These are phyloP conservation scores for Eucalyptus sp. DNA, from an alignment of 345 rosid genomes.

Conservation along the genomic window DNA sequence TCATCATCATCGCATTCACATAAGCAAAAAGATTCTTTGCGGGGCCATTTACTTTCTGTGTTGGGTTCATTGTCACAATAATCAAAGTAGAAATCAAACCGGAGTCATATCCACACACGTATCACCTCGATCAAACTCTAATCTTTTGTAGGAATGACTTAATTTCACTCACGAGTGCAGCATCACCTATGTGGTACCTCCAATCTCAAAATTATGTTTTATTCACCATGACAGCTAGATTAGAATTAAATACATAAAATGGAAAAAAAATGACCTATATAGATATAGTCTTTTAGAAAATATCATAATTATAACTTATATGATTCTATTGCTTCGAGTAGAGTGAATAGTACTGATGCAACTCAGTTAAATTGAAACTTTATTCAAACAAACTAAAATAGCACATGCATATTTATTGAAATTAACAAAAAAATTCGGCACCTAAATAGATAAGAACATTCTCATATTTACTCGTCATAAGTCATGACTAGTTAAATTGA, in stretches of 20 bases:
- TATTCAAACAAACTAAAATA: neutral
- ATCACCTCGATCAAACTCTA: neutral
- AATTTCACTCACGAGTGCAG: neutral
- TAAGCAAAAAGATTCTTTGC: neutral
- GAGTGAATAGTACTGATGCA: accelerated
- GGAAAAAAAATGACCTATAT: neutral
- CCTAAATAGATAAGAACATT: neutral
- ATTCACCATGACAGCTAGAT: neutral
- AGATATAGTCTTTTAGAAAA: neutral
- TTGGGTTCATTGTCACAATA: neutral
- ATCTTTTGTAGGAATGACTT: neutral
- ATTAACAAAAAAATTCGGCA: neutral
- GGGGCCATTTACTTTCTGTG: neutral
- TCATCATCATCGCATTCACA: neutral
- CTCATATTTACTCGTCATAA: neutral
- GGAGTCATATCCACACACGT: neutral
- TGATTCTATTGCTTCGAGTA: neutral
- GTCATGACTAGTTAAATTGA: neutral
- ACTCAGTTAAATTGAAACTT: neutral
- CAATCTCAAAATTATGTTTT: neutral
- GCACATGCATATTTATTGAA: neutral
- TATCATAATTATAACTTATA: no score
- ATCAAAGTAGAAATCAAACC: neutral
- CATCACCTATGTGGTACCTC: neutral
- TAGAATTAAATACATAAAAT: neutral